A percentile compares a stretch with the other conserved stretches of the same genome.
Conservation (phyloP, 805 yeast genomes). For the Sungouiozyma ichnusensis region DNA sequence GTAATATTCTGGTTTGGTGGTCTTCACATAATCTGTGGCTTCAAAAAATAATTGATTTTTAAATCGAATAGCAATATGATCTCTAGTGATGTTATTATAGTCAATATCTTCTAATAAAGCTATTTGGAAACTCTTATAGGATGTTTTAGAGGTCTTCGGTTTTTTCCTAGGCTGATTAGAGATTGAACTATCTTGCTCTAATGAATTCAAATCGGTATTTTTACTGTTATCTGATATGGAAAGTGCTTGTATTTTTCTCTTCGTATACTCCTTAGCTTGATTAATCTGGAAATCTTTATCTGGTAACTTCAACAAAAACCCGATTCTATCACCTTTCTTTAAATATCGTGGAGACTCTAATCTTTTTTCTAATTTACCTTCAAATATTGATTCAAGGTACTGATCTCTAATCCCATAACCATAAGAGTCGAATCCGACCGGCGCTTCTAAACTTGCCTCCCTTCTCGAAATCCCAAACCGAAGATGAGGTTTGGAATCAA, state of each 20-base stretch:
- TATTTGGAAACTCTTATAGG: slow-evolving; percentile 21
- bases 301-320: slow-evolving; percentile 68
- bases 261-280: slow-evolving; percentile 32
- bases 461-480: slow-evolving; percentile 75
- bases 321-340: slow-evolving; percentile 70
- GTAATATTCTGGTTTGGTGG: slow-evolving; percentile 28
- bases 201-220: neutral
- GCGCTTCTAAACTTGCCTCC: slow-evolving; percentile 86
- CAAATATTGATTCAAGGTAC: slow-evolving; percentile 63
- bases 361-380: slow-evolving; percentile 31
- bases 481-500: slow-evolving; percentile 42
- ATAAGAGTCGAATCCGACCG: slow-evolving; percentile 91
- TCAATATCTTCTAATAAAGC: slow-evolving; percentile 23
- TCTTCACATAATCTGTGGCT: slow-evolving; percentile 49
- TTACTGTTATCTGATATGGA: slow-evolving; percentile 2
- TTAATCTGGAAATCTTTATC: slow-evolving; percentile 33
- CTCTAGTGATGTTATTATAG: slow-evolving; percentile 48
- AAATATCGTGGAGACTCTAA: slow-evolving; percentile 37
- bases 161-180: slow-evolving; percentile 1
- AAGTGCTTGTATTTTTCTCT: slow-evolving; percentile 22
- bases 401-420: slow-evolving; percentile 85
- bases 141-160: slow-evolving; percentile 8
- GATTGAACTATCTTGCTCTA: slow-evolving; percentile 1
- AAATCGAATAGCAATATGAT: slow-evolving; percentile 79
- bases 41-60: slow-evolving; percentile 73